These are phyloP conservation scores for Cyberlindnera lachancei DNA, from an alignment of 805 yeast species.

Conservation along the genomic window DNA sequence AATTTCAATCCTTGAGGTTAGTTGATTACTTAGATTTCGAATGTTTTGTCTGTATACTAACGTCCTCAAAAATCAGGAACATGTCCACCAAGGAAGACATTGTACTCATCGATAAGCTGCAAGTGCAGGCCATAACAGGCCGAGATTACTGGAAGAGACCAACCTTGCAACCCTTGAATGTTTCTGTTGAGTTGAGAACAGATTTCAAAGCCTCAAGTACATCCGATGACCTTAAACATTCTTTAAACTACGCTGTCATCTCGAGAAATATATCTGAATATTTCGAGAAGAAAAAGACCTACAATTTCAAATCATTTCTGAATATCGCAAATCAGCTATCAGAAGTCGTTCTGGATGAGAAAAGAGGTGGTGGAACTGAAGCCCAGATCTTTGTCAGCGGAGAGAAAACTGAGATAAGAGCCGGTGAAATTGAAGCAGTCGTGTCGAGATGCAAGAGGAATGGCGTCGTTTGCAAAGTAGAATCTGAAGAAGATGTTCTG, in stretches of 20 bases:
- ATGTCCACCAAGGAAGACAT: slow-evolving; percentile 7
- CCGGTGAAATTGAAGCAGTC: slow-evolving; percentile 39
- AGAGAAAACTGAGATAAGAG: slow-evolving; percentile 52
- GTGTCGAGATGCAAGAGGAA: slow-evolving; percentile 26
- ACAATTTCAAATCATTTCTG: slow-evolving; percentile 28
- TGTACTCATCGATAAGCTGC: slow-evolving; percentile 34
- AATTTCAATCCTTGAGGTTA: too few species aligned
- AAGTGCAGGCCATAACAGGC: slow-evolving; percentile 58
- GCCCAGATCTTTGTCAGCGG: slow-evolving; percentile 36
- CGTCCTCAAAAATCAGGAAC: too few species aligned
- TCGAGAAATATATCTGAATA: slow-evolving; percentile 54
- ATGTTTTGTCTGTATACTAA: too few species aligned
- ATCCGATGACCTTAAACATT: slow-evolving; percentile 72
- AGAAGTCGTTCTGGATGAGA: slow-evolving; percentile 35
- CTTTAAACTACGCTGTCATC: slow-evolving; percentile 84
- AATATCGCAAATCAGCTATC: slow-evolving; percentile 40
- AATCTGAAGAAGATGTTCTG: slow-evolving; percentile 17
- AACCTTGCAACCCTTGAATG: slow-evolving; percentile 55
- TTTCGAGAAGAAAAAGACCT: slow-evolving; percentile 35
- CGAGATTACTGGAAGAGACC: slow-evolving; percentile 69
- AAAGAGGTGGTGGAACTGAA: slow-evolving; percentile 40
- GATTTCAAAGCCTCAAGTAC: slow-evolving; percentile 68
- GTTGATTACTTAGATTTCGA: too few species aligned
- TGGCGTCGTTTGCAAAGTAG: slow-evolving; percentile 9
- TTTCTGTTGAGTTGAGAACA: slow-evolving; percentile 55